Conservation (phyloP, 164 flowering plant species). For the Macadamia tetraphylla region DNA sequence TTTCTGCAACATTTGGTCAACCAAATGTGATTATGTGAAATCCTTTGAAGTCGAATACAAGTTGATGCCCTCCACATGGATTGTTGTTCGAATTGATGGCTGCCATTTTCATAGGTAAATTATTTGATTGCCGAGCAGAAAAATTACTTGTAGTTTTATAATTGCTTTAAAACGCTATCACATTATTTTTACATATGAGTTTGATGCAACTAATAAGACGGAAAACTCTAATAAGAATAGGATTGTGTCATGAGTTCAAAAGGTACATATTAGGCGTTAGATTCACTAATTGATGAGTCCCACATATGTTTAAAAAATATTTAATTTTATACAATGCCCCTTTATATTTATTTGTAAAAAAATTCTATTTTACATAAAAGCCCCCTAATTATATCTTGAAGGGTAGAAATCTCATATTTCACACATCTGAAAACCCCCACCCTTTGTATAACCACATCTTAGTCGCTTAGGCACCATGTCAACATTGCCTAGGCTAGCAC, state of each 20-base stretch:
- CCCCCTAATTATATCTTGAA: no score
- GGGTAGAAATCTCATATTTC: no score
- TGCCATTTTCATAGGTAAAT: slow-evolving; percentile 75
- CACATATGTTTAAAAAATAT: background rate
- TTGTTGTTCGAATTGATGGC: slow-evolving; percentile 80
- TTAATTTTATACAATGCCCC: no score
- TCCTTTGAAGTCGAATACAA: slow-evolving; percentile 26
- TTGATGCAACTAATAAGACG: background rate
- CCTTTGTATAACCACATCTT: no score
- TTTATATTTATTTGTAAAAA: no score
- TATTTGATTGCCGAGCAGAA: background rate
- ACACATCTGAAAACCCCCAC: no score
- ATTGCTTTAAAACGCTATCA: background rate
- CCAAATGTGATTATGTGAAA: slow-evolving; percentile 34
- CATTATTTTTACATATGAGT: background rate
- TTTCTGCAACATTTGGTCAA: slow-evolving; percentile 27
- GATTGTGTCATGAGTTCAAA: no score
- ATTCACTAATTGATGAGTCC: background rate
- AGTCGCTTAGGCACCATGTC: no score
- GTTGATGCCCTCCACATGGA: slow-evolving; percentile 69
- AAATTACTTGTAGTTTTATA: background rate
- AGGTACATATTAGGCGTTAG: background rate
- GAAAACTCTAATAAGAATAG: background rate
- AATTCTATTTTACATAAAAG: no score
- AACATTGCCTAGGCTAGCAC: no score